Evolutionary conservation across 768 basidiomycete species (phyloP), one percentile per base, ranked within the genome.

Genomic region (Hypsizygus marmoreus): DNA sequence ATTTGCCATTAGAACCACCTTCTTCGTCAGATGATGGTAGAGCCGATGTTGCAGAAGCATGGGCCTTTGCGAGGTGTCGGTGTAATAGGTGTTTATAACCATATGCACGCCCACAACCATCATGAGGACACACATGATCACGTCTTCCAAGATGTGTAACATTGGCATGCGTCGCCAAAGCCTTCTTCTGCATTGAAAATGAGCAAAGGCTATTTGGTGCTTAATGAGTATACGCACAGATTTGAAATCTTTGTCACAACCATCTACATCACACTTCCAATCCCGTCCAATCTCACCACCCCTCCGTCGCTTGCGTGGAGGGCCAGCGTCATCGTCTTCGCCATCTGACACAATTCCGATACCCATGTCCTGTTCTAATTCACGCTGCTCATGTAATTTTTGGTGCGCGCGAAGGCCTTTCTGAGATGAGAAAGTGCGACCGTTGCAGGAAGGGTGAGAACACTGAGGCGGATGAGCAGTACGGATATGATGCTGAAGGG

Each of bases 1-100:
- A 24, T 22, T 25, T 40, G 43, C 19, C 29, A 22, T 47, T 46
- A 17, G 31, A 32, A 28, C 51, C 46, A n/a, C 28, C 40, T 9
- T 43, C 47, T 13, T 45, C 44, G 24, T 36, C 43, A 31, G 50
- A 44, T 19, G 41, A 39, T 28, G 40, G 9, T 28, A 45, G 31
- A 28, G 49, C 45, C 12, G 60, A 40, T 4, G 43, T 35, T 8
- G 51, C 24, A 20, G n/a, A n/a, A n/a, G 55, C 58, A 64, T 86
- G 83, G 1, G 68, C 53, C 55, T 78, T 84, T 19, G 74, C 71
- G 9, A 82, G 56, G 61, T 95, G 94, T 2, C 90, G 81, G 47
- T 86, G 84, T 11, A 95, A 77, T 48, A 93, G 81, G 58, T 89
- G 88, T 54, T 88, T 90, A 63, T 95, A 93, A 2, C 91, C 86